phyloP scores from a whole-genome alignment of 768 basidiomycete genomes.

The Lentinula guzmanii region DNA sequence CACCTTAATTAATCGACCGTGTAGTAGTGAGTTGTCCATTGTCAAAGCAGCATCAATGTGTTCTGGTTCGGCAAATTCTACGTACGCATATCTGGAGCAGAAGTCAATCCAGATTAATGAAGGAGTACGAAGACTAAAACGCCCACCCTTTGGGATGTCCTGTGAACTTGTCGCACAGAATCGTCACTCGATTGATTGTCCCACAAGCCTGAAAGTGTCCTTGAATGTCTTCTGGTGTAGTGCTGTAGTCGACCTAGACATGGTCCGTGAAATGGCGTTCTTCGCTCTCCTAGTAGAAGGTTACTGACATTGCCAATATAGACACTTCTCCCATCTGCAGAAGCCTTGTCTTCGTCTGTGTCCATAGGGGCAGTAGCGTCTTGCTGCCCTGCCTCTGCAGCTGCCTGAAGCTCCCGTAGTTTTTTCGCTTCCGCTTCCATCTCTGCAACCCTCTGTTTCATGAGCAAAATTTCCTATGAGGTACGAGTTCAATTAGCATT shows the following conservation, averaged over 20 bases:
- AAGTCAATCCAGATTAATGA: neutral
- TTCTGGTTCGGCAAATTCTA: conserved; percentile 93
- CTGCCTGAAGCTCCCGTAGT: conserved; percentile 79
- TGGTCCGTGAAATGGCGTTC: conserved; percentile 6
- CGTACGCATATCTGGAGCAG: conserved; percentile 82
- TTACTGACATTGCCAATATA: conserved; percentile 91
- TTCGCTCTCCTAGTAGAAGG: conserved; percentile 9
- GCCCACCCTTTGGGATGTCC: conserved; percentile 95
- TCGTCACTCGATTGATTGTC: conserved; percentile 97
- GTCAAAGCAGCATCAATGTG: conserved; percentile 88
- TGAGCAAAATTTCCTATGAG: conserved; percentile 76
- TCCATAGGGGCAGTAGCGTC: conserved; percentile 54
- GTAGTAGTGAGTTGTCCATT: conserved; percentile 94
- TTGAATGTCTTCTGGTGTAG: conserved; percentile 98
- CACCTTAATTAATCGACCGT: conserved; percentile 85
- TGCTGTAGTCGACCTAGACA: conserved; percentile 88
- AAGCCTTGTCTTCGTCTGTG: conserved; percentile 78
- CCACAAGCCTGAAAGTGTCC: conserved; percentile 96
- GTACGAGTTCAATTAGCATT: conserved; percentile 5
- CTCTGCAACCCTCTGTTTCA: conserved; percentile 90
- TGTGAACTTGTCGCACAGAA: conserved; percentile 99
- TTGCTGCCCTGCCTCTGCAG: conserved; percentile 49
- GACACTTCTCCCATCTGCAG: conserved; percentile 80
- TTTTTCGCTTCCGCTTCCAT: conserved; percentile 92
- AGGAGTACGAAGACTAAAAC: neutral